Conservation (phyloP, 441 rosid genomes). For the Mallotus repandus region DNA sequence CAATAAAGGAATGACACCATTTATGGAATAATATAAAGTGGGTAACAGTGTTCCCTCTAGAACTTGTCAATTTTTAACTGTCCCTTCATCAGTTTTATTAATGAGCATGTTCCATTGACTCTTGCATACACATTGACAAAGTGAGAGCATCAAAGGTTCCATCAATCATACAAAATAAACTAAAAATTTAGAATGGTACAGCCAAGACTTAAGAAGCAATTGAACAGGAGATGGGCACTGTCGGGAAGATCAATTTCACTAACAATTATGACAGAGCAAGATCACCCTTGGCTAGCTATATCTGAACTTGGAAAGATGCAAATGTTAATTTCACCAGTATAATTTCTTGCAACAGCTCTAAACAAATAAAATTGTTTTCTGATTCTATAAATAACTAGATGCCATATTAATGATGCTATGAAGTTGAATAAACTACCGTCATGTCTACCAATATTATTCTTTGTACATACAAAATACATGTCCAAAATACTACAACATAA, state of each 20-base stretch:
- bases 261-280: not conserved
- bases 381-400: not conserved
- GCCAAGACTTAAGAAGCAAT: too few relatives aligned
- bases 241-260: not conserved
- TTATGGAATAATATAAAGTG: not conserved
- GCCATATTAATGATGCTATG: not conserved
- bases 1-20: not conserved
- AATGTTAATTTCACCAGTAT: not conserved
- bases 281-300: not conserved
- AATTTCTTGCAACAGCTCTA: conserved; percentile 8
- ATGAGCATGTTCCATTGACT: not conserved
- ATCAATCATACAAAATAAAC: too few relatives aligned
- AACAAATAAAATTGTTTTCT: not conserved
- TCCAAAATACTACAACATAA: conserved; percentile 13
- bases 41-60: not conserved
- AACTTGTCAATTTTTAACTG: not conserved
- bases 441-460: not conserved
- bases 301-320: not conserved
- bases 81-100: not conserved
- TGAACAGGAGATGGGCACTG: too few relatives aligned
- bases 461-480: not conserved
- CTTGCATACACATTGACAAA: too few relatives aligned
- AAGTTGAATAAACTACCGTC: conserved; percentile 3
- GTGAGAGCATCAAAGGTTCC: too few relatives aligned
- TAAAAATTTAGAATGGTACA: too few relatives aligned